Evolutionary conservation across 371 early-diverging fungal genomes (phyloP).

Genomic region (Batrachochytrium dendrobatidis): DNA sequence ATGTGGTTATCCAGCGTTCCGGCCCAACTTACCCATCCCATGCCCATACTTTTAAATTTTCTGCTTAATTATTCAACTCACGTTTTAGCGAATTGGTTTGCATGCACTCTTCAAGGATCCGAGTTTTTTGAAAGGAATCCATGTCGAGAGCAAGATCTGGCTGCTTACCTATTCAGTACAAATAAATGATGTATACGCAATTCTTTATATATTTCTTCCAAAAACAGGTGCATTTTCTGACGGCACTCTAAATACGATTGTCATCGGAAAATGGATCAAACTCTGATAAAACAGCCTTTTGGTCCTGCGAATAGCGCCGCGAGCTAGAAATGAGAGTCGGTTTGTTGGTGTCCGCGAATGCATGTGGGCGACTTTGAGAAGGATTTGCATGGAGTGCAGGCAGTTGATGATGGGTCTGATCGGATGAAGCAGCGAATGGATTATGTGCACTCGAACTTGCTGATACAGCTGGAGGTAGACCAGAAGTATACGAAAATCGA

Average conservation of each 20-base stretch:
- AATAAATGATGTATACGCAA: no score
- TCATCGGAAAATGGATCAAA: constrained; percentile 3
- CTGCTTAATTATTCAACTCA: no score
- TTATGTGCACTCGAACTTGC: constrained; percentile 3
- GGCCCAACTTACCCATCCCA: constrained; percentile 70
- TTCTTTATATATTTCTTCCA: no score
- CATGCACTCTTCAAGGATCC: no score
- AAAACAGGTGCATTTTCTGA: no score
- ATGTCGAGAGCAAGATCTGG: no score
- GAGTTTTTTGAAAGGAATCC: no score
- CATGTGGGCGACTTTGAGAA: no score
- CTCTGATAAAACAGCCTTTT: neutral
- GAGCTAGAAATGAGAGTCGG: neutral
- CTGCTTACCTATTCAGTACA: no score
- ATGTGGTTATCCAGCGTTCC: constrained; percentile 76
- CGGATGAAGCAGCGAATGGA: neutral
- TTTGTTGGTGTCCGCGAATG: neutral
- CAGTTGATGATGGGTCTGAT: no score
- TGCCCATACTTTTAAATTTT: constrained; percentile 18
- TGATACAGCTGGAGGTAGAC: neutral
- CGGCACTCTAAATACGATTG: neutral
- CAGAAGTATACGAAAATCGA: neutral
- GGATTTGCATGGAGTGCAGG: no score
- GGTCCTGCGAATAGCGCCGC: neutral
- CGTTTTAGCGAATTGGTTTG: no score